Base-by-base conservation (phyloP, 2,329 filamentous ascomycete species). In the Aspergillus ustus region DNA sequence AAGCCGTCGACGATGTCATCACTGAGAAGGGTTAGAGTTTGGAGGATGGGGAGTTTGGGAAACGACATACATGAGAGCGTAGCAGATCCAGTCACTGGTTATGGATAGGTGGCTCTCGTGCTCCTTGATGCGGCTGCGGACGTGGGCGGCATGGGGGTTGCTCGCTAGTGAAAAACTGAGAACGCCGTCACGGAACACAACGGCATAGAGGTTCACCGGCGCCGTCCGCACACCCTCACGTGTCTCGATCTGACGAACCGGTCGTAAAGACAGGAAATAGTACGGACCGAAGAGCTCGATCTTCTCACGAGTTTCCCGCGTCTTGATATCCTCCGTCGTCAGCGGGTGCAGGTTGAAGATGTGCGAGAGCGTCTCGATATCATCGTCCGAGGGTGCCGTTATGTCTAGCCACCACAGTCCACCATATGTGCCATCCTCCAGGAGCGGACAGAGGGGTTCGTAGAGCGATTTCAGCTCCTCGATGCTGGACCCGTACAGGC, bases 331-430 rank as follows among this genome's bases (percentile, higher is more conserved):
- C 77, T 98, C 94, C 29, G 93, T 91, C 0, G 94, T 97, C 74
- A 98, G 81, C 19, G 93, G 93, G 77, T 98, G 94, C 52, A 97
- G 89, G n/a, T 91, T 91, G 75, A 97, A 97, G 7, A 93, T 92
- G 72, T 92, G 92, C 82, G 91, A 95, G 63, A 98, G 89, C 19
- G 87, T 88, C 52, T 89, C 87, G n/a, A 96, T 88, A 73, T 97
- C 94, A 61, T 94, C 92, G 69, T 92, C 90, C 1, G 89, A 92
- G 1, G 93, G 91, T 65, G 90, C 91, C 72, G 93, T 91, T 75
- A 96, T 89, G 72, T 98, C 95, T 52, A 98, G 84, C 94, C 94
- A 98, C 93, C 93, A 97, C n/a, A 96, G 91, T 65, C 93, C 93
- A 68, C 91, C 81, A 46, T 85, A 81, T 9, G 81, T 79, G 28